These are phyloP conservation scores for Citrus australasica DNA, from an alignment of 345 rosid genomes.

Conservation along the genomic window DNA sequence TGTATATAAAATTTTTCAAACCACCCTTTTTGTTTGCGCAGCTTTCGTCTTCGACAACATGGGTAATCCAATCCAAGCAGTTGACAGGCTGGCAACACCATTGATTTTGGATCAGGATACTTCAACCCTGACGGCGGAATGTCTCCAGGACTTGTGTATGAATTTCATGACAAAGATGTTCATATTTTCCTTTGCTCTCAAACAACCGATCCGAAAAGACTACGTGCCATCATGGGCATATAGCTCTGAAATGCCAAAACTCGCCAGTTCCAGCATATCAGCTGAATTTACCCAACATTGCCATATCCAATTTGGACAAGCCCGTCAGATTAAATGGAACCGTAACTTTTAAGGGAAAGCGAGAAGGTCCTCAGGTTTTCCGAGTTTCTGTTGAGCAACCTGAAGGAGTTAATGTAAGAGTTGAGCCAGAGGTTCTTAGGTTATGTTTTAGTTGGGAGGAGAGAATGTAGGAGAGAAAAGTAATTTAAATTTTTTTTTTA, in stretches of 20 bases:
- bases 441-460: too few species aligned
- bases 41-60: background rate
- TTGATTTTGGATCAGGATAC: conserved; percentile 1
- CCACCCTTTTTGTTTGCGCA: background rate
- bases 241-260: background rate
- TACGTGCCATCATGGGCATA: background rate
- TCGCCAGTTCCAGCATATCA: background rate
- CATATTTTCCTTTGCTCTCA: background rate
- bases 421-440: background rate
- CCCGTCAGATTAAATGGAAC: background rate
- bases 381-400: background rate
- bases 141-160: background rate
- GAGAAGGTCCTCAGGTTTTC: background rate
- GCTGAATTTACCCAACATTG: background rate
- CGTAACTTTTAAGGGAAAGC: background rate
- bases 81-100: background rate
- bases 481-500: too few species aligned
- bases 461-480: too few species aligned
- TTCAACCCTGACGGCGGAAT: background rate
- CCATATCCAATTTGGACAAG: background rate
- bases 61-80: background rate
- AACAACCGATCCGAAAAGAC: too few species aligned
- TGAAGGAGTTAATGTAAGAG: background rate
- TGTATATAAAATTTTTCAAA: too few species aligned
- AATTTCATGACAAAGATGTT: background rate